Evolutionary conservation across 345 rosid genomes (phyloP), one percentile per base, ranked within the genome.

Genomic region (Citrus reticulata): DNA sequence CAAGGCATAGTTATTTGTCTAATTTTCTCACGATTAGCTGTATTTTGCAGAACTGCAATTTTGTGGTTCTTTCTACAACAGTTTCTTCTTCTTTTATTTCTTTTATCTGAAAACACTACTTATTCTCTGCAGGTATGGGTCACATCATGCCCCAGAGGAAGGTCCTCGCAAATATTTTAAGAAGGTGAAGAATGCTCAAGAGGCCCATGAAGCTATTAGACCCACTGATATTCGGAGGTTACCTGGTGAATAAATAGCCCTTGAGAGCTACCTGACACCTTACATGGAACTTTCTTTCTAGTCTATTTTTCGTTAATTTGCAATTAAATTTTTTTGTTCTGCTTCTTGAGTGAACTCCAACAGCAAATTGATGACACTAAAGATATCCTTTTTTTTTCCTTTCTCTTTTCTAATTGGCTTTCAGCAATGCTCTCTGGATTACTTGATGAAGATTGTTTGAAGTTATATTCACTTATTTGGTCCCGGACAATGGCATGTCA

Each of bases 131-230:
- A 96, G 99, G 84, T 94, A 90, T 88, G 98, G 99, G 27, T 70
- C 81, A 27, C 88, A 85, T 70, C 91, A 89, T 82, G 88, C 88
- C 68, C 80, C 93, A 68, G 89, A 46, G 51, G 51, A 58, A 57
- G 77, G 83, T 83, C 89, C 89, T 60, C 95, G 92, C 51, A 96
- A 91, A 81, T 94, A 85, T 88, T 94, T 90, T 82, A 96, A 89
- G 88, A 96, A 92, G 86, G 97, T 96, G 80, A 96, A 96, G 85
- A 96, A 96, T 85, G 93, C 98, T 83, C 98, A 93, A 83, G 99
- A 96, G 88, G 97, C 99, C 78, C 99, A 96, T 85, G 99, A 96
- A 91, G 99, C 99, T 82, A 91, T 96, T 80, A 90, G 99, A 84
- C 99, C 99, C 76, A 96, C 99, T 63, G 86, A 88, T 86, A 85